A percentile compares a stretch with the other conserved stretches of the same genome.
Evolutionary conservation across 2,329 filamentous ascomycete species (phyloP).

Genomic region (Aspergillus piperis): DNA sequence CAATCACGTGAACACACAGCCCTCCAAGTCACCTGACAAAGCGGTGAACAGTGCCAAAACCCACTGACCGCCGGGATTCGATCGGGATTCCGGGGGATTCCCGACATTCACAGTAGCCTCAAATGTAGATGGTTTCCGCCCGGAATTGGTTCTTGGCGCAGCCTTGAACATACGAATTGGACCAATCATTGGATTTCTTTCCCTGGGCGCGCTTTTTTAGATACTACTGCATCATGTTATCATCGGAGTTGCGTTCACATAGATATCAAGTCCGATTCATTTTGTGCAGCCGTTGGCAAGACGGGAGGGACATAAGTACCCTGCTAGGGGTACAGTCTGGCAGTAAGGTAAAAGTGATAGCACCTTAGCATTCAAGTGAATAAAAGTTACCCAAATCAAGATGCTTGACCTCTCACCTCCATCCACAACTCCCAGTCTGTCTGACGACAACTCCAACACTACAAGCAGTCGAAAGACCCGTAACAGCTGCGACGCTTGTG

Average conservation of each 20-base stretch:
- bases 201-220: neutral
- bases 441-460: neutral
- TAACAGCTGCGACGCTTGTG: conserved; percentile 1
- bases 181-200: neutral
- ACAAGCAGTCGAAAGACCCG: neutral
- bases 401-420: neutral
- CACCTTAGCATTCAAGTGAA: too few relatives aligned
- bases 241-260: too few relatives aligned
- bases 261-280: too few relatives aligned
- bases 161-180: neutral
- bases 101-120: too few relatives aligned
- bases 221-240: too few relatives aligned
- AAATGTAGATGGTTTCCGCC: too few relatives aligned
- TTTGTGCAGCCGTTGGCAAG: too few relatives aligned
- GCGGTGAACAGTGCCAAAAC: neutral
- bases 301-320: too few relatives aligned
- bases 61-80: conserved; percentile 3
- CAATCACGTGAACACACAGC: too few relatives aligned
- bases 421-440: neutral
- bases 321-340: too few relatives aligned
- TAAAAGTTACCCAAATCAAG: too few relatives aligned
- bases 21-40: neutral
- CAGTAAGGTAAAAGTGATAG: too few relatives aligned
- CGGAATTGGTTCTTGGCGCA: neutral
- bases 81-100: neutral